Conservation (phyloP, 2,329 filamentous ascomycete species). For the Xylariomycetidae sp. region DNA sequence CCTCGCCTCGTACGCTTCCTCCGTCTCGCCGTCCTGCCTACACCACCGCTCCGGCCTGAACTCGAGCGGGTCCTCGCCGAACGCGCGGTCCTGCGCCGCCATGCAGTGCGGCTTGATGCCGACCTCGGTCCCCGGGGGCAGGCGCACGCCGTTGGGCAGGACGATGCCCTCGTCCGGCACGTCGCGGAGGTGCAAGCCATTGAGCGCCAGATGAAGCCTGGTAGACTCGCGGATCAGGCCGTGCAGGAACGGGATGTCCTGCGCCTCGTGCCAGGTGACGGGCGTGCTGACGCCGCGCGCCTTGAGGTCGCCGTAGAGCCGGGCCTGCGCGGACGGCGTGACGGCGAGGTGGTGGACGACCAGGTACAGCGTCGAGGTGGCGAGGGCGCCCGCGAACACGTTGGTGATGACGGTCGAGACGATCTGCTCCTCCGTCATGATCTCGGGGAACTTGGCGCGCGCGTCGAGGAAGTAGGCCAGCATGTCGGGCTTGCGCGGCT, state of each 20-base stretch:
- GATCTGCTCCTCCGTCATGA: conserved; percentile 5
- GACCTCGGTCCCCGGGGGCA: conserved; percentile 5
- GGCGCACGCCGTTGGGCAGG: conserved; percentile 1
- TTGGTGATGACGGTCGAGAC: conserved; percentile 4
- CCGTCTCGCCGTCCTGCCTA: conserved; percentile 1
- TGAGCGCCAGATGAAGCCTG: conserved; percentile 2
- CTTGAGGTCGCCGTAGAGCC: conserved; percentile 3
- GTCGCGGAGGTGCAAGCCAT: conserved; percentile 4
- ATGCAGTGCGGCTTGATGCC: conserved; percentile 5
- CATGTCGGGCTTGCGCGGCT: conserved; percentile 3
- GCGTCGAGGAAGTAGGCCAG: conserved; percentile 4
- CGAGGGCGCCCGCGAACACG: conserved; percentile 4
- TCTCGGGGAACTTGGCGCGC: not conserved
- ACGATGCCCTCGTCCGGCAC: conserved; percentile 1
- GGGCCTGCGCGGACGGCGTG: not conserved
- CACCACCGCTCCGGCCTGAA: conserved; percentile 5
- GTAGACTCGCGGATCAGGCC: conserved; percentile 6
- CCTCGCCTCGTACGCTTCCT: not conserved
- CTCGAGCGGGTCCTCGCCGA: conserved; percentile 2
- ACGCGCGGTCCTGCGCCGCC: conserved; percentile 2
- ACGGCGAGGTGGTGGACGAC: conserved; percentile 1
- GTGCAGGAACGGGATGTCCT: conserved; percentile 4
- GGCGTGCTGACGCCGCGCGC: not conserved
- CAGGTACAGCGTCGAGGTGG: conserved; percentile 1
- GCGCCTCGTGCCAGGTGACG: conserved; percentile 2